These are phyloP conservation scores for Aspergillus tamarii DNA, from an alignment of 2,329 filamentous ascomycete species.

Conservation along the genomic window DNA sequence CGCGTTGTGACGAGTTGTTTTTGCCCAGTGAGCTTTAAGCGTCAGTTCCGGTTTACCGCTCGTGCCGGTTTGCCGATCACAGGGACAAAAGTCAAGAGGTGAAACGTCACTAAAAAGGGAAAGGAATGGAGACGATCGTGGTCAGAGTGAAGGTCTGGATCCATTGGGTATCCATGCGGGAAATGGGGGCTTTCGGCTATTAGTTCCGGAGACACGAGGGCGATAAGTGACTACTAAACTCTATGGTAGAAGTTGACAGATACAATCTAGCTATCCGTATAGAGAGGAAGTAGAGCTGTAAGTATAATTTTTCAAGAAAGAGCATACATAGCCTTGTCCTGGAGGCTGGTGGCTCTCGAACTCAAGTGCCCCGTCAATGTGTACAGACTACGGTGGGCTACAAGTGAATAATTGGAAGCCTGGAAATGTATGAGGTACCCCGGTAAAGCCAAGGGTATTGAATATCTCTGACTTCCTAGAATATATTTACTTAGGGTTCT, in stretches of 20 bases:
- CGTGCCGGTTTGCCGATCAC: constrained; percentile 40
- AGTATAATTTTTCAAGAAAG: background rate
- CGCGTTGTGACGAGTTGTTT: background rate
- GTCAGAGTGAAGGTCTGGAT: constrained; percentile 2
- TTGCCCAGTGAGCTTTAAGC: constrained; percentile 8
- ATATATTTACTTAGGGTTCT: background rate
- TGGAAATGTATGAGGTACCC: background rate
- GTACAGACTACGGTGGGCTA: background rate
- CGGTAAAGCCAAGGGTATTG: background rate
- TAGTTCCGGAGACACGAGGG: background rate
- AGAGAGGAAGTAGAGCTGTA: background rate
- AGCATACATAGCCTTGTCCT: background rate
- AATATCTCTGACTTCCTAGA: background rate
- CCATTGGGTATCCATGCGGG: constrained; percentile 17
- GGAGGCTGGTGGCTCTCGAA: background rate
- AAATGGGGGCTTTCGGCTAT: background rate
- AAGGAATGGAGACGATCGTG: constrained; percentile 1
- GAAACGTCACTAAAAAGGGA: constrained; percentile 1
- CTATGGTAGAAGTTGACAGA: background rate
- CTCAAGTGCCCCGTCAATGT: background rate
- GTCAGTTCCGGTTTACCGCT: constrained; percentile 19
- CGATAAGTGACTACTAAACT: background rate
- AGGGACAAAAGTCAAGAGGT: constrained; percentile 3
- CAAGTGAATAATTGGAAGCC: background rate
- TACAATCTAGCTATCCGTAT: background rate